These are phyloP conservation scores for Sphagnum magellanicum DNA, from an alignment of 228 moss, liverwort and hornwort genomes.

Conservation along the genomic window DNA sequence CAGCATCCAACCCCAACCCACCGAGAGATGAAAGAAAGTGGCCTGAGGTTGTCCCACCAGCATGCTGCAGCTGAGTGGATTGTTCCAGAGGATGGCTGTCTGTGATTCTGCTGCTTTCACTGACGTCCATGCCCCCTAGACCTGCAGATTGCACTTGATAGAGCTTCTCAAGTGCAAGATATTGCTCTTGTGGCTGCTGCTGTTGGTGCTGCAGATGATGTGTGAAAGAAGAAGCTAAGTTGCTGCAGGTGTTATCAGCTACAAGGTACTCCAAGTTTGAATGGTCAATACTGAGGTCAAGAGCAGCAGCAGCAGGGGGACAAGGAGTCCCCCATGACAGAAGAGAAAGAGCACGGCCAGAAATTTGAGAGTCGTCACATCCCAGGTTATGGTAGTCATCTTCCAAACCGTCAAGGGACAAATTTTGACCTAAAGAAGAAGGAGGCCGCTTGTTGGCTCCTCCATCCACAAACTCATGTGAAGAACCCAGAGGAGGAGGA, in stretches of 20 bases:
- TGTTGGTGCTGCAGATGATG: slow-evolving; percentile 18
- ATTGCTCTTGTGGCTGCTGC: slow-evolving; percentile 32
- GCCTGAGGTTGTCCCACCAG: slow-evolving; percentile 9
- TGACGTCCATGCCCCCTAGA: slow-evolving; percentile 22
- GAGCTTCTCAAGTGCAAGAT: slow-evolving; percentile 32
- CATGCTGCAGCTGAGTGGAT: slow-evolving; percentile 28
- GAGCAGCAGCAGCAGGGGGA: slow-evolving; percentile 27
- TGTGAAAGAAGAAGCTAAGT: slow-evolving; percentile 36
- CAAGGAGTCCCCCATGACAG: slow-evolving; percentile 94
- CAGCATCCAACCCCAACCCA: slow-evolving; percentile 31
- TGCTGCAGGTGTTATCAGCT: slow-evolving; percentile 52
- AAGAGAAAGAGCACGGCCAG: slow-evolving; percentile 99
- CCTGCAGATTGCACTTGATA: slow-evolving; percentile 55
- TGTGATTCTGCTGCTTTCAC: slow-evolving; percentile 9
- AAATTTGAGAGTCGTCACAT: slow-evolving; percentile 75
- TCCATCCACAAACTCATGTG: slow-evolving; percentile 4
- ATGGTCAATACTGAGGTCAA: slow-evolving; percentile 29
- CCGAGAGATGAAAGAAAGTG: slow-evolving; percentile 45
- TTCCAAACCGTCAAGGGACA: slow-evolving; percentile 42
- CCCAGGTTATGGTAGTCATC: slow-evolving; percentile 24
- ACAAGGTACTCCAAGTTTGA: slow-evolving; percentile 56
- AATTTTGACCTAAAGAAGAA: slow-evolving; percentile 48
- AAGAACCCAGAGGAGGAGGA: slow-evolving; percentile 11
- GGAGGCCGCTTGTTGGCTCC: slow-evolving; percentile 80
- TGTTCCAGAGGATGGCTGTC: slow-evolving; percentile 17